phyloP scores from a whole-genome alignment of 2,329 filamentous ascomycete genomes.

The Penicillium janthinellum region DNA sequence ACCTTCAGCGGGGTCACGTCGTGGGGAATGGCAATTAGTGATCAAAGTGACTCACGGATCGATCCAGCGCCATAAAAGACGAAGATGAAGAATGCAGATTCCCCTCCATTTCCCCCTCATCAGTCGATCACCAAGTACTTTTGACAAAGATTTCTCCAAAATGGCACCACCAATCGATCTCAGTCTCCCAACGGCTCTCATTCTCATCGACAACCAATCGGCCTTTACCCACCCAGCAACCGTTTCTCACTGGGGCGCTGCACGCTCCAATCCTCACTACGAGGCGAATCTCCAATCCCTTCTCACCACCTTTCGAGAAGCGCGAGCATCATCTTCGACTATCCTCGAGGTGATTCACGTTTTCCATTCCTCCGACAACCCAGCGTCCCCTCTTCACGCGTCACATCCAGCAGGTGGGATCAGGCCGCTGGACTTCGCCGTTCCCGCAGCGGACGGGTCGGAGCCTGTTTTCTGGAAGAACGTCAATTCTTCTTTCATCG shows the following conservation, averaged over 20 bases:
- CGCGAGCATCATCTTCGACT: conserved; percentile 16
- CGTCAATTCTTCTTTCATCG: conserved; percentile 53
- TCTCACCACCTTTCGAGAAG: conserved; percentile 39
- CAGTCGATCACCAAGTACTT: not conserved
- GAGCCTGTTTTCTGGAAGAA: conserved; percentile 48
- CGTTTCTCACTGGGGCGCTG: conserved; percentile 41
- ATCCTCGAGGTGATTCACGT: conserved; percentile 48
- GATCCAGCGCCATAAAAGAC: not conserved
- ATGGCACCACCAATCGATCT: conserved; percentile 24
- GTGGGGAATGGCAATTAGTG: not conserved
- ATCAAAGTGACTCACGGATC: not conserved
- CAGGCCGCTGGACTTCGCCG: conserved; percentile 35
- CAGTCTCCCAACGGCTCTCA: conserved; percentile 43
- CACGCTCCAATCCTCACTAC: conserved; percentile 49
- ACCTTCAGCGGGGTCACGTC: too few relatives aligned
- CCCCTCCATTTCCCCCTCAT: not conserved
- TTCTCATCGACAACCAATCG: conserved; percentile 53
- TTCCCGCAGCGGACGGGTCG: conserved; percentile 30
- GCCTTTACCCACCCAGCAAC: conserved; percentile 41
- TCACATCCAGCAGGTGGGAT: conserved; percentile 30
- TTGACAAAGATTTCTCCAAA: not conserved
- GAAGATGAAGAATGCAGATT: not conserved
- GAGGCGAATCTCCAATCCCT: conserved; percentile 48
- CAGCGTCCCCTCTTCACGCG: conserved; percentile 42
- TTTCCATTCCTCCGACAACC: conserved; percentile 45